phyloP scores from a whole-genome alignment of 805 yeast species.

The Pichia nanzhaoensis region DNA sequence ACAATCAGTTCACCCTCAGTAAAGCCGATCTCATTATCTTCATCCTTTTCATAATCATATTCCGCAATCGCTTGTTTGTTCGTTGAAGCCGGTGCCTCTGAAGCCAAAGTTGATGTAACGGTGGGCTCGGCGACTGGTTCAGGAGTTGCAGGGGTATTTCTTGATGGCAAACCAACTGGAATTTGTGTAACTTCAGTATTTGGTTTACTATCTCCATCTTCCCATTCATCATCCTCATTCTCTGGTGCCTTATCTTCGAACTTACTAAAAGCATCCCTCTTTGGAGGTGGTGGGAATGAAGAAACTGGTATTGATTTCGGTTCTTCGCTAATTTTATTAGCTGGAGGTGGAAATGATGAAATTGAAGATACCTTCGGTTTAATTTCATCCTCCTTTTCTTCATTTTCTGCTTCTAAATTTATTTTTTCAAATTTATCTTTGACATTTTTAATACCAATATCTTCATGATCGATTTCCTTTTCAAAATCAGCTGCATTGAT shows the following conservation, averaged over 20 bases:
- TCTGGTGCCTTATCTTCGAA: constrained; percentile 22
- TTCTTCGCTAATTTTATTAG: background rate
- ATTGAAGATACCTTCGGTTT: background rate
- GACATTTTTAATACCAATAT: constrained; percentile 28
- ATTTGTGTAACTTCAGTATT: constrained; percentile 20
- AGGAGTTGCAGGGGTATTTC: constrained; percentile 6
- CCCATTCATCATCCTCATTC: constrained; percentile 12
- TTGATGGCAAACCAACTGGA: background rate
- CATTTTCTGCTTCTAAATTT: constrained; percentile 21
- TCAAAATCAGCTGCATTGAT: constrained; percentile 22
- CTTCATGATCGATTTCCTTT: constrained; percentile 20
- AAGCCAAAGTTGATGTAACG: constrained; percentile 12
- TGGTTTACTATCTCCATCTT: constrained; percentile 17
- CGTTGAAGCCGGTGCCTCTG: background rate
- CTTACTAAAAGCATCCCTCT: constrained; percentile 15
- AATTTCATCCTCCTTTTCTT: constrained; percentile 18
- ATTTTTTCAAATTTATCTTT: constrained; percentile 28
- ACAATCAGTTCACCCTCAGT: constrained; percentile 59
- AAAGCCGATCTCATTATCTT: constrained; percentile 67
- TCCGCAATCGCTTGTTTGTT: constrained; percentile 60
- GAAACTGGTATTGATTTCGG: background rate
- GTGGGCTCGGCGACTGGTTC: constrained; percentile 16
- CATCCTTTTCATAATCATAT: constrained; percentile 72
- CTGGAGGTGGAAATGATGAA: constrained; percentile 16
- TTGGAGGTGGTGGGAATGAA: constrained; percentile 15